Evolutionary conservation across 2,329 filamentous ascomycete genomes (phyloP), one percentile per base, ranked within the genome.

Genomic region (Cladosporium sp.): DNA sequence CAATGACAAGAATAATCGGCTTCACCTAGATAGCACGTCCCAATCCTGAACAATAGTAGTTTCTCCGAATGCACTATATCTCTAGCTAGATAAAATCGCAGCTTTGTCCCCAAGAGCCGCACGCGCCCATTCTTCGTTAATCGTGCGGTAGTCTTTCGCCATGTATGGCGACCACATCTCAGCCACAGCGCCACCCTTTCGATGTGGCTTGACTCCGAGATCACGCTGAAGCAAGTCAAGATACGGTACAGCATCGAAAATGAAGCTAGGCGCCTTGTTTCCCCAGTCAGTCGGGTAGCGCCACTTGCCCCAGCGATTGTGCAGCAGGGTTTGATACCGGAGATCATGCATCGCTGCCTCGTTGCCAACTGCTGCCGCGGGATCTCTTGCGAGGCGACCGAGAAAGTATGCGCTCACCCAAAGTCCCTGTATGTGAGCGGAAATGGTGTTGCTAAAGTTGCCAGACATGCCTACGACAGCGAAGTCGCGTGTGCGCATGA

Each of bases 181-280:
- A 13, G 48, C 48, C 40, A 50, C 28, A 19, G 48, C 31, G 10
- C 48, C 48, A n/a, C 40, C 40, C 70, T 85, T 86, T 31, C 81
- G 71, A 58, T 78, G 73, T 11, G 71, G 71, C 16, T 75, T 70
- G 51, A 90, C 66, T 0, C 81, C 85, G 50, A 91, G 61, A 65
- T 92, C 87, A 4, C 71, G 70, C 55, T 87, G 65, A 63, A 92
- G 66, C 61, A 84, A 61, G 66, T 91, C 87, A 14, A 89, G 65
- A 63, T 89, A 93, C 3, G 86, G 86, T 50, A 92, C 66, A 0
- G 79, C 79, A 66, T 93, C 88, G 63, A 92, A 91, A 16, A 87
- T 82, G 58, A 90, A 84, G 65, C 87, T 86, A 0, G 84, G 84
- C 53, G 77, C 74, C 63, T 74, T 77, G 38, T 72, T 74, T 1